Base-by-base conservation (phyloP, 495 filamentous ascomycete species). In the Penicillium steckii region DNA sequence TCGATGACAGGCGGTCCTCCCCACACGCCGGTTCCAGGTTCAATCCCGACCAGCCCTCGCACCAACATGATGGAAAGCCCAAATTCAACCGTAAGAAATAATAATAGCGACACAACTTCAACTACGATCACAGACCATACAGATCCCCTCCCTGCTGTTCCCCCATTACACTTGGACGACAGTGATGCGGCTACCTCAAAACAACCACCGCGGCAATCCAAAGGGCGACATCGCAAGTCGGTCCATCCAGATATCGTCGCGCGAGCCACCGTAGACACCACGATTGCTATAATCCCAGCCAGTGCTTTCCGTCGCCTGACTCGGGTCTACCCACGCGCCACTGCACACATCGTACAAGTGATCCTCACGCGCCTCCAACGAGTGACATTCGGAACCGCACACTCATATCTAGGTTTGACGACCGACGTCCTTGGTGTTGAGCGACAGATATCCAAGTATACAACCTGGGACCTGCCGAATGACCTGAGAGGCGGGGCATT, bases 171-270 rank as follows among this genome's bases (percentile, higher is more conserved):
- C 8, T 73, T 97, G 0, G 87, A 88, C 48, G 75, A 79, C 5
- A 70, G 64, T 40, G 57, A 64, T 32, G 32, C n/a, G n/a, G n/a
- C 50, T 41, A 59, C 61, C 10, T 62, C 64, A 30, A 38, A 45
- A 29, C 59, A 62, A 4, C 45, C 44, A 40, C 29, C 37, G 45
- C 2, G 24, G 15, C 25, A 32, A 19, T 13, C 46, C 8, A 24
- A 38, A 8, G 61, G 69, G 42, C 77, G 71, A 33, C 58, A 57
- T 75, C 79, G 65, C 24, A 87, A 85, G 56, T 97, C 95, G 2
- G 93, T 88, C 0, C 94, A 98, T 70, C 94, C 94, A 10, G 94
- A 98, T 66, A 95, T 98, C 57, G 90, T 97, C 52, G 94, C 91
- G 8, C 83, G 94, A 56, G 94, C 94, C n/a, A 95, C 90, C 26